Evolutionary conservation across 179 eudicot genomes (phyloP), one percentile per base, ranked within the genome.

Genomic region (Beta lomatogona): DNA sequence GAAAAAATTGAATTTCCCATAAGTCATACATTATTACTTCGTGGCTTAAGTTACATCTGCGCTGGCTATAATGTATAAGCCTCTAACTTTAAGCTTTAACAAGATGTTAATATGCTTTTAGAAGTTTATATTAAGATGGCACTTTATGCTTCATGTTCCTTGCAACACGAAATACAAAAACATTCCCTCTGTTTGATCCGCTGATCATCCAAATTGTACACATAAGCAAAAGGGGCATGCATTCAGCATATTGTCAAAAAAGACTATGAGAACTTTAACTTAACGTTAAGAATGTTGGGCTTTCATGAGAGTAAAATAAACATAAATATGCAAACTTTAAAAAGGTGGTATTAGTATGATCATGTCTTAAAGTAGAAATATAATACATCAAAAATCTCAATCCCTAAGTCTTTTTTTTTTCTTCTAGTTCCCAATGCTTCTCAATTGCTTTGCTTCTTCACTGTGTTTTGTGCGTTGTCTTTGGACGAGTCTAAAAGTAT

Each of bases 201-300:
- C 41, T 36, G 41, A 59, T 28, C 70, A 65, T 65, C 18, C 14
- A 9, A 70, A 46, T 44, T 41, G 54, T 41, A 45, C 73, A 64
- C 69, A 65, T n/a, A 61, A 60, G 54, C 53, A 58, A 59, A 80
- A 48, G 46, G 15, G 46, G 41, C 41, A 36, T 36, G 41, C 16
- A 71, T 46, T 45, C 31, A 68, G 48, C 65, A 57, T 80, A 66
- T 66, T 66, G 31, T 67, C 65, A 54, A 41, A 75, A 22, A 65
- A 28, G 14, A 71, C 73, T 65, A 72, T 28, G 18, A 66, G 68
- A 44, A 75, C 57, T 66, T 81, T 81, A 74, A 41, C 75, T 54
- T 60, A 81, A 81, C 83, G 83, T 81, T 81, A 81, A 46, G 79
- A 75, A 81, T 68, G 75, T 48, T 58, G 16, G 77, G 83, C 65